Percentiles rank a stretch among this genome's conserved stretches.
Evolutionary conservation across 2,329 filamentous ascomycete species (phyloP).

Genomic region (Ceratocystis cubensis): DNA sequence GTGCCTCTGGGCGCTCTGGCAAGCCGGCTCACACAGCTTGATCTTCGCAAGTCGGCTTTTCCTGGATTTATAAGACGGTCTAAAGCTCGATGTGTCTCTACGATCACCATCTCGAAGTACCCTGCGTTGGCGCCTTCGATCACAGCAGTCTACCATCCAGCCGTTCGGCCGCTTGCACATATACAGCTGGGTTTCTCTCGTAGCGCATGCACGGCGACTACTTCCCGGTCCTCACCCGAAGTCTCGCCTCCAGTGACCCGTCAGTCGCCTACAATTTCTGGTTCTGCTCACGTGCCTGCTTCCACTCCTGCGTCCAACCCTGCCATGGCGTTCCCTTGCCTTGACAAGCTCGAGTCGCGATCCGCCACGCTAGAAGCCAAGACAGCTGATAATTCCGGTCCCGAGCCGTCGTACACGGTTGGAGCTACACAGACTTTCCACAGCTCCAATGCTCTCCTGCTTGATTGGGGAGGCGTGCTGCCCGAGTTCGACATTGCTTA

Average conservation of each 20-base stretch:
- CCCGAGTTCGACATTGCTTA: conserved; percentile 84
- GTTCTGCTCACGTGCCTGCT: conserved; percentile 2
- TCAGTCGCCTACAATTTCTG: background rate
- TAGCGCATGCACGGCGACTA: background rate
- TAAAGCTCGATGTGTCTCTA: background rate
- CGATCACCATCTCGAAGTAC: background rate
- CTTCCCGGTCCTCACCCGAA: conserved; percentile 8
- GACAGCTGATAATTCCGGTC: conserved; percentile 50
- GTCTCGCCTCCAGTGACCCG: conserved; percentile 10
- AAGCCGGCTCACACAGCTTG: background rate
- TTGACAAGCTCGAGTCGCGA: conserved; percentile 69
- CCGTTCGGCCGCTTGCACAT: too few relatives aligned
- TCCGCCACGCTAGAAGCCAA: conserved; percentile 57
- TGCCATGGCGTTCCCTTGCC: conserved; percentile 77
- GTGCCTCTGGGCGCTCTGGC: conserved; percentile 7
- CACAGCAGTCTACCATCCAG: too few relatives aligned
- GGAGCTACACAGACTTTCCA: conserved; percentile 71
- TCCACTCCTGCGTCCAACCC: conserved; percentile 52
- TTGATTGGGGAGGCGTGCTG: conserved; percentile 93
- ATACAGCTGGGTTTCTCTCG: too few relatives aligned
- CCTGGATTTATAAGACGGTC: background rate
- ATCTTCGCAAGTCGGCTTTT: background rate
- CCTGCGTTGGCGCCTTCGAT: too few relatives aligned
- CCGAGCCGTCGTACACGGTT: conserved; percentile 87
- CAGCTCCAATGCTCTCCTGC: conserved; percentile 58